Base-by-base conservation (phyloP, 2,329 filamentous ascomycete species). In the Polychaeton citri region DNA sequence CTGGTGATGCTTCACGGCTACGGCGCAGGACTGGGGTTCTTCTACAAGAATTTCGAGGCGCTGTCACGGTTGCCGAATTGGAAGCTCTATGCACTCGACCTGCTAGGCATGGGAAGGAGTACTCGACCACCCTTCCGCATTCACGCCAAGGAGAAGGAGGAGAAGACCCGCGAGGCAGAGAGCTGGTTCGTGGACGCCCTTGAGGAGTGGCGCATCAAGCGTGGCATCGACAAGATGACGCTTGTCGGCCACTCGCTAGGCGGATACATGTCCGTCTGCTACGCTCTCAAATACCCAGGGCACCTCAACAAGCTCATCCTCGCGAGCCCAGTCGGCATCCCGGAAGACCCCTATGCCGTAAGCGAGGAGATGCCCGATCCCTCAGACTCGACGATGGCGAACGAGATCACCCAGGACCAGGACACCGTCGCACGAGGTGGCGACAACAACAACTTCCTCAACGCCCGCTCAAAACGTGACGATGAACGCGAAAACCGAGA, bases 1-100 rank as follows among this genome's bases (percentile, higher is more conserved):
- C 68, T 98, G 12, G 88, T 98, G 31, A 93, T 98, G 75, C 66
- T 98, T 4, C 90, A 98, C 55, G 90, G 90, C 42, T 98, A 98
- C 58, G 90, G 90, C 32, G 90, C 90, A 2, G 90, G 90, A 1
- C 70, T 98, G 1, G 90, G 88, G 16, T 96, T 98, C 62, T 98
- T 93, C 68, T 98, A 95, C 69, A 88, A 90, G 63, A 98, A 98
- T 57, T 94, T 93, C 41, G 90, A 98, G 59, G 76, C 79, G 5
- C 63, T 98, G 21, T 87, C 80, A 32, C 76, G 87, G 13, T 64
- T 76, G 1, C 67, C 71, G 19, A 86, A 87, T 19, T 92, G 90
- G 77, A 87, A 84, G 51, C 63, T 98, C 13, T 96, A 90, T 55
- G 85, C 88, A 1, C 66, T 98, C n/a, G 88, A 98, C 52, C 76